Percentiles rank a stretch among this genome's conserved stretches.
These are phyloP conservation scores for Clarireedia paspali DNA, from an alignment of 2,329 filamentous ascomycete species.

Conservation along the genomic window DNA sequence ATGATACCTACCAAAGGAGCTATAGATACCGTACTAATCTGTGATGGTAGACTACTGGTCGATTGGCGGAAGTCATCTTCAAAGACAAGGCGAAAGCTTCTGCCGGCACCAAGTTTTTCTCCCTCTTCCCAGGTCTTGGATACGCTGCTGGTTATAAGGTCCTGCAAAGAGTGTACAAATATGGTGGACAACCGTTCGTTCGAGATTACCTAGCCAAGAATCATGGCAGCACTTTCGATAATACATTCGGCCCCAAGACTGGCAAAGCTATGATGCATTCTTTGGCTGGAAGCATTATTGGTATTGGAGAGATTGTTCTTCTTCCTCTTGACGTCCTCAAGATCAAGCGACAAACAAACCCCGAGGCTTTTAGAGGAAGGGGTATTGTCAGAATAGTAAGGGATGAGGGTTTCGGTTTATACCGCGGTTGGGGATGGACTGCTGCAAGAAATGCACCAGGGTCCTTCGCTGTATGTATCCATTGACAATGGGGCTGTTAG, in stretches of 20 bases:
- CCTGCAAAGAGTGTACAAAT: constrained; percentile 96
- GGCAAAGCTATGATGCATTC: constrained; percentile 98
- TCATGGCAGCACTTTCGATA: constrained; percentile 78
- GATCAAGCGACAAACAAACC: constrained; percentile 99
- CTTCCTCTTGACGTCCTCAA: constrained; percentile 95
- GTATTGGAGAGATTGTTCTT: constrained; percentile 93
- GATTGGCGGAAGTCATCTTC: constrained; percentile 86
- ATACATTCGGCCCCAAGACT: constrained; percentile 88
- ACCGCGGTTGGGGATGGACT: constrained; percentile 96
- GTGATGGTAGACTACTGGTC: constrained; percentile 37
- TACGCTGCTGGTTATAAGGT: constrained; percentile 98
- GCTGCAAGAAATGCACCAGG: constrained; percentile 94
- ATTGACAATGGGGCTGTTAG: constrained; percentile 15
- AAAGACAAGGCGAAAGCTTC: constrained; percentile 74
- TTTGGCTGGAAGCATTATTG: constrained; percentile 89
- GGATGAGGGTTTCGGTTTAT: constrained; percentile 92
- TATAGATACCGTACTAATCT: constrained; percentile 17
- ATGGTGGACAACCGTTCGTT: constrained; percentile 91
- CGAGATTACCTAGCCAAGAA: constrained; percentile 79
- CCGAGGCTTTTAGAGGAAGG: constrained; percentile 91
- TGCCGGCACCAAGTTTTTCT: constrained; percentile 73
- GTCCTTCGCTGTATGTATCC: constrained; percentile 75
- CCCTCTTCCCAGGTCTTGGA: constrained; percentile 91
- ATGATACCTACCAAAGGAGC: not conserved
- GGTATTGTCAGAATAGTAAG: constrained; percentile 82